Conservation (phyloP, 352 stramenopile genomes). For the Phytophthora palmivora region DNA sequence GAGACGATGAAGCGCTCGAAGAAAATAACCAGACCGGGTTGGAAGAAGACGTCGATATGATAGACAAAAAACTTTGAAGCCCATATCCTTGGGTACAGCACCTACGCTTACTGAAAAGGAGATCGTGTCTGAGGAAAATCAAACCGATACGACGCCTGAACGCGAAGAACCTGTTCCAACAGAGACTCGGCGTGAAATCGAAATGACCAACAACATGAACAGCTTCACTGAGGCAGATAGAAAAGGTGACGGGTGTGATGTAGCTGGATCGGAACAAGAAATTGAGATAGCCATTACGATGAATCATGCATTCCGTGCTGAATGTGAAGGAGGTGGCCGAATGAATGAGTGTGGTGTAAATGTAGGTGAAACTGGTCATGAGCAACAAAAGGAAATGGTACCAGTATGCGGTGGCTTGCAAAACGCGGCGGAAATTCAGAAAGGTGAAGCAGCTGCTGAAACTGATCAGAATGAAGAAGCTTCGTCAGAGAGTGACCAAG, state of each 20-base stretch:
- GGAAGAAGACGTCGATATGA: background rate
- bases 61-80: background rate
- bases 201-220: background rate
- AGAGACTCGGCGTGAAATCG: background rate
- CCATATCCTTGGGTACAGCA: background rate
- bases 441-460: background rate
- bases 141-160: background rate
- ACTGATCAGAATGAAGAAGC: slow-evolving; percentile 2
- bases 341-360: background rate
- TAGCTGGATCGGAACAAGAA: background rate
- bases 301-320: background rate
- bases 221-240: background rate
- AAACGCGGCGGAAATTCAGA: background rate
- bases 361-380: background rate
- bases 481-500: slow-evolving; percentile 6
- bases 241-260: background rate
- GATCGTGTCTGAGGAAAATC: background rate
- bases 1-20: background rate
- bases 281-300: background rate
- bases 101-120: background rate
- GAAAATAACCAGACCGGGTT: background rate
- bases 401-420: background rate
- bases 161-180: background rate
- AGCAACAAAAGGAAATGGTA: background rate
- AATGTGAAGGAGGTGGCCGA: background rate